Evolutionary conservation across 257 asterid species (phyloP).

Genomic region (Solanum acaule): DNA sequence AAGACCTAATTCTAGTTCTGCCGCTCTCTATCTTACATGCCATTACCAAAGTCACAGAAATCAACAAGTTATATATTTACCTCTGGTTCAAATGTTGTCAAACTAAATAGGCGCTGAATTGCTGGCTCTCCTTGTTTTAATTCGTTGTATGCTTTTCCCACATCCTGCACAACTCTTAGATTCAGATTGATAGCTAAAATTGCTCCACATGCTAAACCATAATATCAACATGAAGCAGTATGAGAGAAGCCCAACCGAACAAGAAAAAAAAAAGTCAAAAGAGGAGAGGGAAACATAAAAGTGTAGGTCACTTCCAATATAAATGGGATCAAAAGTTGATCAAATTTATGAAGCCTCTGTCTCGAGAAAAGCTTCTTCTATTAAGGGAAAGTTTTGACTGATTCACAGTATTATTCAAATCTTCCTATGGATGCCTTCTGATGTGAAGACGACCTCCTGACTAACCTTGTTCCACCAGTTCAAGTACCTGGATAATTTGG

Average conservation of each 20-base stretch:
- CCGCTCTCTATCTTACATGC: background rate
- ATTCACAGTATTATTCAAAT: background rate
- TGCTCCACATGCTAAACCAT: conserved; percentile 28
- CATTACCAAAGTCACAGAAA: background rate
- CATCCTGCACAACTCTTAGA: conserved; percentile 47
- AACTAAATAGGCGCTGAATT: conserved; percentile 65
- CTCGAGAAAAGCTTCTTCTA: background rate
- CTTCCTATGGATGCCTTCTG: background rate
- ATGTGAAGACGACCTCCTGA: background rate
- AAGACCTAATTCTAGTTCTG: background rate
- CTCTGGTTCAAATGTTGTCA: conserved; percentile 56
- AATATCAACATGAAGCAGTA: conserved; percentile 12
- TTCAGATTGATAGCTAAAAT: conserved; percentile 30
- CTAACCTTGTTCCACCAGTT: background rate
- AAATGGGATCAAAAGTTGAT: background rate
- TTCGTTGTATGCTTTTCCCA: conserved; percentile 87
- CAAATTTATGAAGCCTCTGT: background rate
- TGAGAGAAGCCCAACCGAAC: background rate
- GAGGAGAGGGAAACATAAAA: background rate
- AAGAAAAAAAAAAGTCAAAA: background rate
- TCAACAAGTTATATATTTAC: conserved; percentile 14
- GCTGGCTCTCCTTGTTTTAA: conserved; percentile 98
- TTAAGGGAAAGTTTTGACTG: background rate
- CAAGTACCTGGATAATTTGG: background rate
- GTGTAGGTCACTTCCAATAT: background rate